These are phyloP conservation scores for Amanita rimosa DNA, from an alignment of 768 basidiomycete genomes.

Conservation along the genomic window DNA sequence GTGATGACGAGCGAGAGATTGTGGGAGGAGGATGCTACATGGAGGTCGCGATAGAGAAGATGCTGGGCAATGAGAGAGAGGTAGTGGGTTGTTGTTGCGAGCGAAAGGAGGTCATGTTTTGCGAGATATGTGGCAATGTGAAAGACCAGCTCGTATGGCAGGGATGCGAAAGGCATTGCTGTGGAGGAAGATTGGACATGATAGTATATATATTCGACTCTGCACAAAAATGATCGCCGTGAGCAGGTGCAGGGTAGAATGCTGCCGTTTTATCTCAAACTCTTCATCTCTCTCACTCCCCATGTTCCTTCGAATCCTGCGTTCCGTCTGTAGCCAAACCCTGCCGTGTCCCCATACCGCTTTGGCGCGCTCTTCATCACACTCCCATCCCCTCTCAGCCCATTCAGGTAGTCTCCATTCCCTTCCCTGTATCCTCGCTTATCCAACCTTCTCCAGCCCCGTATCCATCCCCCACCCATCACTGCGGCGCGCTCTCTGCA, in stretches of 20 bases:
- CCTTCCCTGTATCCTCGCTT: slow-evolving; percentile 11
- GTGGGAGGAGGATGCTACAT: slow-evolving; percentile 28
- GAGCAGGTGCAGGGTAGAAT: slow-evolving; percentile 14
- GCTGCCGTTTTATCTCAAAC: slow-evolving; percentile 7
- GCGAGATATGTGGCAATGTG: slow-evolving; percentile 25
- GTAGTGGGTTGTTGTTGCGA: slow-evolving; percentile 31
- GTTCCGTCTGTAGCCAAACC: slow-evolving; percentile 5
- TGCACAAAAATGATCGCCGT: slow-evolving; percentile 24
- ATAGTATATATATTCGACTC: slow-evolving; percentile 6
- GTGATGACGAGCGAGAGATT: slow-evolving; percentile 41
- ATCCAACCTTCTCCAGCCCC: slow-evolving; percentile 29
- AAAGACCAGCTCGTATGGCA: slow-evolving; percentile 59
- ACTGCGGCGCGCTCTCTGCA: slow-evolving; percentile 45
- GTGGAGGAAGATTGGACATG: slow-evolving; percentile 12
- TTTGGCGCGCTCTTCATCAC: slow-evolving; percentile 8
- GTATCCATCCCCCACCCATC: slow-evolving; percentile 51
- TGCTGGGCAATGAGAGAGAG: slow-evolving; percentile 43
- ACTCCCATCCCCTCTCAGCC: slow-evolving; percentile 10
- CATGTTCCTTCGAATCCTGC: slow-evolving; percentile 7
- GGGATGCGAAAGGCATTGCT: slow-evolving; percentile 31
- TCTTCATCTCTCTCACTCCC: slow-evolving; percentile 8
- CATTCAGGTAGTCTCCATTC: slow-evolving; percentile 25
- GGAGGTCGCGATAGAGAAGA: slow-evolving; percentile 50
- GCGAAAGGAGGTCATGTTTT: slow-evolving; percentile 30
- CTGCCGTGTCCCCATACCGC: slow-evolving; percentile 10